Conservation (phyloP, 805 yeast species). For the Saccharomycopsis fibuligera region DNA sequence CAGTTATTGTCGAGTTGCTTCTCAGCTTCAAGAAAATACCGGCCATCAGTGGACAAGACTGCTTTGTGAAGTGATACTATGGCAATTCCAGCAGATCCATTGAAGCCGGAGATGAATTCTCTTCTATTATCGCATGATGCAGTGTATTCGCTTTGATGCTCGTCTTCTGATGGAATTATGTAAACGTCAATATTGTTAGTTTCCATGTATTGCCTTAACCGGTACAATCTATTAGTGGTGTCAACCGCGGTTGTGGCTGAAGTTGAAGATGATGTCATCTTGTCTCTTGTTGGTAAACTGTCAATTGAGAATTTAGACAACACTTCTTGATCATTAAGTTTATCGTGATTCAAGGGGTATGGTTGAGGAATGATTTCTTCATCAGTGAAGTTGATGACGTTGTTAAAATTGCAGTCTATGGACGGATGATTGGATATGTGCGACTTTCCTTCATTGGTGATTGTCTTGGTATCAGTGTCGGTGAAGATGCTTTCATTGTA, state of each 20-base stretch:
- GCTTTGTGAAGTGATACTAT: constrained; percentile 45
- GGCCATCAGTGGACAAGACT: constrained; percentile 53
- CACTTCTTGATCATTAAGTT: constrained; percentile 5
- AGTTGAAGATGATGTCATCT: not conserved
- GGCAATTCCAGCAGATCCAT: constrained; percentile 58
- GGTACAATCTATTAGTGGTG: constrained; percentile 32
- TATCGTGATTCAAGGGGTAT: not conserved
- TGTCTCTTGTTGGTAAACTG: not conserved
- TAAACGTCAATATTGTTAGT: constrained; percentile 44
- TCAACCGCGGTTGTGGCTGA: constrained; percentile 21
- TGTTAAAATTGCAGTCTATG: constrained; percentile 12
- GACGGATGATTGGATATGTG: not conserved
- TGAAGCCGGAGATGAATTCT: constrained; percentile 51
- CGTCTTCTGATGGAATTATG: constrained; percentile 52
- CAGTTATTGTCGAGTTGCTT: constrained; percentile 57
- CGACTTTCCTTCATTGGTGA: too few relatives aligned
- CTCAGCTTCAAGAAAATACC: constrained; percentile 54
- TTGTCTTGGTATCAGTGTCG: too few relatives aligned
- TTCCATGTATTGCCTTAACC: constrained; percentile 40
- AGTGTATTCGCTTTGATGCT: constrained; percentile 59
- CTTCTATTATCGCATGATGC: constrained; percentile 48
- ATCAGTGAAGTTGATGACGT: constrained; percentile 15
- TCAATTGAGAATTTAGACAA: not conserved
- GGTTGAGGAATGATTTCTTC: constrained; percentile 13
- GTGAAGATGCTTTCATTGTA: too few relatives aligned